Percentiles rank a stretch among this genome's conserved stretches.
These are phyloP conservation scores for Wickerhamiella sergipiensis DNA, from an alignment of 805 yeast species.

Conservation along the genomic window DNA sequence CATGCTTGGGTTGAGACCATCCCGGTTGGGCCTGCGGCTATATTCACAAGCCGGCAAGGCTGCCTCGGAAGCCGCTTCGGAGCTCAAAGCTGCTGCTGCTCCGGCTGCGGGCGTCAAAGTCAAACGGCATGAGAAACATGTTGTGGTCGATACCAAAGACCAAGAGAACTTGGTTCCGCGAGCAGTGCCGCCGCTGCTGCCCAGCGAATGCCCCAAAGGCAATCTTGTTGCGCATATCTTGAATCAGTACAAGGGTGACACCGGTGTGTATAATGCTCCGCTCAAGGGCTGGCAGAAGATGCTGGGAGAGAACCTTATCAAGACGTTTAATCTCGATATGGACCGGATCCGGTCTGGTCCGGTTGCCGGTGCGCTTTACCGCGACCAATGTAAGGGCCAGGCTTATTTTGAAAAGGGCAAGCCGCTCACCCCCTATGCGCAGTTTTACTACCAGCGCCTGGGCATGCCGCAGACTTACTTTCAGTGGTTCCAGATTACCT, in stretches of 20 bases:
- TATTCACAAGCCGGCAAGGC: neutral
- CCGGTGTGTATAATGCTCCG: constrained; percentile 14
- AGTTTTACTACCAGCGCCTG: constrained; percentile 73
- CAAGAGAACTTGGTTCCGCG: constrained; percentile 13
- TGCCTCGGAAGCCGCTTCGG: neutral
- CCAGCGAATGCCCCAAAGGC: constrained; percentile 14
- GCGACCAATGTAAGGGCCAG: constrained; percentile 75
- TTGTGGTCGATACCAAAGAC: constrained; percentile 16
- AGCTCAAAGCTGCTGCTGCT: neutral
- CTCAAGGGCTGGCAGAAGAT: constrained; percentile 21
- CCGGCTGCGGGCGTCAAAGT: neutral
- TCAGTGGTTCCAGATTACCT: constrained; percentile 92
- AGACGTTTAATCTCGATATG: constrained; percentile 64
- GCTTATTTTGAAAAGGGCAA: constrained; percentile 30
- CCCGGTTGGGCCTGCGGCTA: neutral
- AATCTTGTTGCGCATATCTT: constrained; percentile 19
- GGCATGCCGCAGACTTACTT: constrained; percentile 75
- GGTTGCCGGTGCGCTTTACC: constrained; percentile 79
- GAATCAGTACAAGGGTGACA: constrained; percentile 20
- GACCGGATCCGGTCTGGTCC: constrained; percentile 88
- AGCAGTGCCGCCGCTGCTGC: constrained; percentile 15
- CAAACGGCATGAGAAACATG: constrained; percentile 16
- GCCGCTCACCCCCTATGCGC: constrained; percentile 51
- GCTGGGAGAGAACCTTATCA: constrained; percentile 23
- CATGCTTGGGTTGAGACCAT: neutral